Evolutionary conservation across 2,329 filamentous ascomycete species (phyloP).

Genomic region (Pyrenophora tritici-repentis): DNA sequence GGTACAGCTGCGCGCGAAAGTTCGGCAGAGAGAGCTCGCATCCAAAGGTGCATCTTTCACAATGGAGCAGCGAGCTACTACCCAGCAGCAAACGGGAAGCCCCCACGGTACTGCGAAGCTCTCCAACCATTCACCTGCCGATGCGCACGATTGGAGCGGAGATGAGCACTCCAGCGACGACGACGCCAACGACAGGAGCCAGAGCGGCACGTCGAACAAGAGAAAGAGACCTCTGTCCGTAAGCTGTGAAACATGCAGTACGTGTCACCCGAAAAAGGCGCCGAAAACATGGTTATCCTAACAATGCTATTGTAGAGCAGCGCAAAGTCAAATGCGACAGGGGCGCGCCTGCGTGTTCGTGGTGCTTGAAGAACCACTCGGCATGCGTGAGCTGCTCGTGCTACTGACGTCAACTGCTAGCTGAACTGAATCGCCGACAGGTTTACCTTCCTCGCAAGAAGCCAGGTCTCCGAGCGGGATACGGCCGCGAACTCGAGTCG

Average conservation of each 20-base stretch:
- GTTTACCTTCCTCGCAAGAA: slow-evolving; percentile 73
- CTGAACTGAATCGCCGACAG: slow-evolving; percentile 20
- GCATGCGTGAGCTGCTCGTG: slow-evolving; percentile 53
- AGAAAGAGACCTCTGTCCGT: slow-evolving; percentile 59
- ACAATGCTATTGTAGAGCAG: slow-evolving; percentile 58
- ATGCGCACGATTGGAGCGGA: slow-evolving; percentile 44
- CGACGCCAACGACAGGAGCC: slow-evolving; percentile 43
- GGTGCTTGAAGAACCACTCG: slow-evolving; percentile 71
- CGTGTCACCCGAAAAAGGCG: not conserved
- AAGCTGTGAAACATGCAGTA: slow-evolving; percentile 63
- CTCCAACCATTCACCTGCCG: slow-evolving; percentile 42
- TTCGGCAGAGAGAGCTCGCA: slow-evolving; percentile 28
- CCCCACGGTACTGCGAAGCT: slow-evolving; percentile 39
- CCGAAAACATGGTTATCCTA: not conserved
- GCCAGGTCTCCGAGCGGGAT: slow-evolving; percentile 65
- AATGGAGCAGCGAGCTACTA: slow-evolving; percentile 39
- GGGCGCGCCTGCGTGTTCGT: slow-evolving; percentile 74
- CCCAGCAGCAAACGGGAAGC: slow-evolving; percentile 36
- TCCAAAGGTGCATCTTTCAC: slow-evolving; percentile 25
- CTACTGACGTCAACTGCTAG: not conserved
- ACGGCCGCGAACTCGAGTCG: slow-evolving; percentile 66
- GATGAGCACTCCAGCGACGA: slow-evolving; percentile 49
- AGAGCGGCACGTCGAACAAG: slow-evolving; percentile 48
- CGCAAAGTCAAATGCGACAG: slow-evolving; percentile 75
- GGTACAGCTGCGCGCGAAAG: slow-evolving; percentile 22